Conservation (phyloP, 2,329 filamentous ascomycete species). For the Teratosphaeria gauchensis region DNA sequence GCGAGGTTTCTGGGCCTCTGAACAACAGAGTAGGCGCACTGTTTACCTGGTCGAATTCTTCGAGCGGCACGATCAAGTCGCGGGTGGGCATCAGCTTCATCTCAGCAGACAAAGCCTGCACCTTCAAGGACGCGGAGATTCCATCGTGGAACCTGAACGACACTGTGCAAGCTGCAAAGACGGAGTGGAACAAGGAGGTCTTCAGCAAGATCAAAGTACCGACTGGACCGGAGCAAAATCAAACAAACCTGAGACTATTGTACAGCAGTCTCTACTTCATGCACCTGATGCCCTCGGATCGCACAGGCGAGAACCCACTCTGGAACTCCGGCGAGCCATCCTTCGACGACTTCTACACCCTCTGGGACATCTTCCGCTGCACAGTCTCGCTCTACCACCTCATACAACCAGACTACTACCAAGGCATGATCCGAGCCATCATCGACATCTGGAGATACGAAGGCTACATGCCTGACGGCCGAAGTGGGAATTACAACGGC, state of each 20-base stretch:
- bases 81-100: conserved; percentile 59
- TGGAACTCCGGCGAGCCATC: conserved; percentile 59
- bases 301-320: conserved; percentile 59
- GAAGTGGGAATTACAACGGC: conserved; percentile 27
- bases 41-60: conserved; percentile 37
- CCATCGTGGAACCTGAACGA: conserved; percentile 27
- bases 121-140: conserved; percentile 49
- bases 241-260: conserved; percentile 48
- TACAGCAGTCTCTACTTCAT: conserved; percentile 63
- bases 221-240: conserved; percentile 40
- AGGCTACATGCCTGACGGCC: conserved; percentile 27
- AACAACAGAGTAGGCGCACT: conserved; percentile 43
- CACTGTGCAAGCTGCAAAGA: conserved; percentile 28
- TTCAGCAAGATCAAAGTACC: conserved; percentile 53
- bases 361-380: conserved; percentile 58
- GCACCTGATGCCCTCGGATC: conserved; percentile 59
- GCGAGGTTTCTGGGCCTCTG: conserved; percentile 20
- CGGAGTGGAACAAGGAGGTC: conserved; percentile 53
- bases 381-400: conserved; percentile 57
- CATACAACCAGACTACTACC: conserved; percentile 52
- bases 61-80: conserved; percentile 34
- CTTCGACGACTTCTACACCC: conserved; percentile 62
- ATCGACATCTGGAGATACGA: conserved; percentile 52
- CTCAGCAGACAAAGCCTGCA: conserved; percentile 51
- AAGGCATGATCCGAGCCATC: conserved; percentile 56